These are phyloP conservation scores for Picochlorum sp. DNA, from an alignment of 139 green algal genomes.

Conservation along the genomic window DNA sequence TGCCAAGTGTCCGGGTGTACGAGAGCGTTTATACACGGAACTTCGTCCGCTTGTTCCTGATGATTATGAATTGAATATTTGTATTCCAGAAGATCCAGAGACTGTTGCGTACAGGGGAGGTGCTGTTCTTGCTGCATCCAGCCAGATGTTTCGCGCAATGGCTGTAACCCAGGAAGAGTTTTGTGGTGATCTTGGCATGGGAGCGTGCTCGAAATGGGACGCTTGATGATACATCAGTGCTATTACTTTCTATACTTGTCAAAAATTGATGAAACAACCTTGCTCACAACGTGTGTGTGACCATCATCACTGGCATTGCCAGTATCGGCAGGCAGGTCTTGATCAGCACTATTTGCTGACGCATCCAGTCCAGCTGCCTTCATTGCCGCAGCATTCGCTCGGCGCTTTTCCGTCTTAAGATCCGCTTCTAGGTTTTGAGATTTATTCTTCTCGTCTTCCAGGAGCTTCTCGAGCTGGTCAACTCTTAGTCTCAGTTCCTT, in stretches of 20 bases:
- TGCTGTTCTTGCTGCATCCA: slow-evolving; percentile 30
- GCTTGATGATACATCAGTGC: not conserved
- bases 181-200: slow-evolving; percentile 32
- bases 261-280: slow-evolving; percentile 8
- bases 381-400: slow-evolving; percentile 2
- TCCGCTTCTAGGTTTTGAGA: not conserved
- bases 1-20: slow-evolving; percentile 54
- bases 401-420: not conserved
- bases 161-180: not conserved
- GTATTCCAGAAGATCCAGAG: slow-evolving; percentile 34
- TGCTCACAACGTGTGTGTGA: not conserved
- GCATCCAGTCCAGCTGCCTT: slow-evolving; percentile 3
- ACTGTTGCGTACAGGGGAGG: slow-evolving; percentile 53
- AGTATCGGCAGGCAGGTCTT: not conserved
- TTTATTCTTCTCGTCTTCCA: too few species aligned
- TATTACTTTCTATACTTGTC: not conserved
- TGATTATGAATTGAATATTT: slow-evolving; percentile 31
- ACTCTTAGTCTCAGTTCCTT: not conserved
- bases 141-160: not conserved
- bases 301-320: not conserved
- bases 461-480: too few species aligned
- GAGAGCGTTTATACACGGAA: slow-evolving; percentile 38
- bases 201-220: slow-evolving; percentile 9
- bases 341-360: not conserved
- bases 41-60: slow-evolving; percentile 61